Evolutionary conservation across 345 rosid species (phyloP), one percentile per base, ranked within the genome.

Genomic region (Arabidopsis arenosa): DNA sequence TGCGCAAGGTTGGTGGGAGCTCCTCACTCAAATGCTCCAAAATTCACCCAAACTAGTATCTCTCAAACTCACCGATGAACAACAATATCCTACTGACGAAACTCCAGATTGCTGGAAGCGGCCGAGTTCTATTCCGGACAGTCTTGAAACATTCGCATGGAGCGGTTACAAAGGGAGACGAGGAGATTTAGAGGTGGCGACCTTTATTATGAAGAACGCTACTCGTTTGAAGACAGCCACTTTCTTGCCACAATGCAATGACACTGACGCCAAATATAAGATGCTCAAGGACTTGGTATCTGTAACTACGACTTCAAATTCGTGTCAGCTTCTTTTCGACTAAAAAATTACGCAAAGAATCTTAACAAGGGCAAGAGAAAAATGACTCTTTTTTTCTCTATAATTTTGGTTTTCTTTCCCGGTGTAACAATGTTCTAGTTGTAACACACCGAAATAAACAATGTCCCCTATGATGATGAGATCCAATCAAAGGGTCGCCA

Each of bases 1-100:
- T 65, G 43, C 41, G 28, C 9, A 65, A 47, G 44, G 32, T 65
- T 65, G 70, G 70, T 65, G 57, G 55, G 32, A 33, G 3, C 70
- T n/a, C n/a, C 30, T 65, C 10, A 30, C 32, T 30, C 35, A 32
- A 7, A 48, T 65, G 44, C 56, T 65, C 32, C 40, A 65, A 33
- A 3, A 11, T 32, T 65, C 41, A 4, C 70, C 70, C n/a, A 65
- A 45, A 5, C 70, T 65, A 65, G 41, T 6, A 48, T n/a, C 17
- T 48, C 70, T 65, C 28, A 33, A 65, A 33, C 32, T 65, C 57
- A 32, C 5, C 5, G n/a, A 32, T 65, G 56, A 41, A 41, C 18
- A n/a, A 61, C 21, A 35, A 39, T 1, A 15, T 61, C 33, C 66
- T 39, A 13, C 2, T 6, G n/a, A 40, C 40, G 68, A 63, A 23